phyloP scores from a whole-genome alignment of 345 rosid genomes.

The Ailanthus altissimus region DNA sequence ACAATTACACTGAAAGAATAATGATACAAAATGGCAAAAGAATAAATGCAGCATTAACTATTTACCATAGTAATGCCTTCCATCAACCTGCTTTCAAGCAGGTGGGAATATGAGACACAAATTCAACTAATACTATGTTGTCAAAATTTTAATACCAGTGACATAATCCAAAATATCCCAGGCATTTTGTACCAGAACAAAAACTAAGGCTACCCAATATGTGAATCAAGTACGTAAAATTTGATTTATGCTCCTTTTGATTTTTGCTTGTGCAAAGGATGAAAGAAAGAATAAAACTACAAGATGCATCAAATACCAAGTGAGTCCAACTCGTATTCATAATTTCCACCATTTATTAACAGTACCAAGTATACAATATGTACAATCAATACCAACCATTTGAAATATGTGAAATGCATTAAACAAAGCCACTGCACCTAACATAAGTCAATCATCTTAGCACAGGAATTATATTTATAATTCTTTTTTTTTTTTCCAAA shows the following conservation, averaged over 20 bases:
- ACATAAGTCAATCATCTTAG: not conserved
- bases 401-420: not conserved
- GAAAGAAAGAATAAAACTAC: not conserved
- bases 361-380: not conserved
- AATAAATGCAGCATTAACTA: not conserved
- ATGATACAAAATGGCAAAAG: not conserved
- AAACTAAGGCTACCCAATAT: constrained; percentile 3
- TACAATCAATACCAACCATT: not conserved
- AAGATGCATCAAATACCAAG: constrained; percentile 6
- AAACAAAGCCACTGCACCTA: not conserved
- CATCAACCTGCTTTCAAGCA: constrained; percentile 1
- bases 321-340: not conserved
- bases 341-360: not conserved
- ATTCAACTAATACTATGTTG: not conserved
- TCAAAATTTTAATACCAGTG: not conserved
- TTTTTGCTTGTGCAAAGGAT: constrained; percentile 4
- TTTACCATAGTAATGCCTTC: not conserved
- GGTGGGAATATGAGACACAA: not conserved
- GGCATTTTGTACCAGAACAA: not conserved
- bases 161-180: constrained; percentile 1
- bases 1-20: constrained; percentile 4
- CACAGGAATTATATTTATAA: not conserved
- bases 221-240: not conserved
- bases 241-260: not conserved
- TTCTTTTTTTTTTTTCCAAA: too few species aligned